phyloP scores from a whole-genome alignment of 2,329 filamentous ascomycete genomes.

The Geosmithia morbida region DNA sequence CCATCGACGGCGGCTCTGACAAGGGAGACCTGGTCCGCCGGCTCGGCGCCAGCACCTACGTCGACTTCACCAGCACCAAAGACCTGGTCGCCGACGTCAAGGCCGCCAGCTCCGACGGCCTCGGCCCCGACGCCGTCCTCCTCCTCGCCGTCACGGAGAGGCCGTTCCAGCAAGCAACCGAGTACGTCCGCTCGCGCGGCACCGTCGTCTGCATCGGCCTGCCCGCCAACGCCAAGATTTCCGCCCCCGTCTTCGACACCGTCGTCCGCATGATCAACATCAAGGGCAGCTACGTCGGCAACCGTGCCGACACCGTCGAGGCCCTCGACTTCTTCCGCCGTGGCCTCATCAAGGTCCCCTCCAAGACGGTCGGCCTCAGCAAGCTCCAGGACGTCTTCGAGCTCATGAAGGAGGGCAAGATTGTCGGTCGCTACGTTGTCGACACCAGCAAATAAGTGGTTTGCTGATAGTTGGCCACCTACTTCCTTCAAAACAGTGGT shows the following conservation, averaged over 20 bases:
- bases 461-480: not conserved
- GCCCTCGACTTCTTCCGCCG: constrained; percentile 79
- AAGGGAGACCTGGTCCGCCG: constrained; percentile 57
- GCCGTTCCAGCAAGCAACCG: constrained; percentile 89
- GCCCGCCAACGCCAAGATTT: constrained; percentile 64
- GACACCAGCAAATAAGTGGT: constrained; percentile 49
- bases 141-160: constrained; percentile 77
- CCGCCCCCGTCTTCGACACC: constrained; percentile 77
- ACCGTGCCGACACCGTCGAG: constrained; percentile 75
- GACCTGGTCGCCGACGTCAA: constrained; percentile 78
- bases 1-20: constrained; percentile 71
- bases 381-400: constrained; percentile 72
- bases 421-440: constrained; percentile 68
- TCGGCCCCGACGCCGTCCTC: constrained; percentile 77
- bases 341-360: constrained; percentile 76
- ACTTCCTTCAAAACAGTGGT: not conserved
- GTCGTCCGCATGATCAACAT: constrained; percentile 86
- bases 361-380: constrained; percentile 70
- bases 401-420: constrained; percentile 53
- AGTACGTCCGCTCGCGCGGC: constrained; percentile 73
- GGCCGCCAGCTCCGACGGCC: constrained; percentile 61
- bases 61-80: constrained; percentile 67
- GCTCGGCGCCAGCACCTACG: constrained; percentile 58
- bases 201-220: constrained; percentile 81
- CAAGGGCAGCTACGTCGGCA: constrained; percentile 88